These are phyloP conservation scores for Croton setiger DNA, from an alignment of 441 rosid species.

Conservation along the genomic window DNA sequence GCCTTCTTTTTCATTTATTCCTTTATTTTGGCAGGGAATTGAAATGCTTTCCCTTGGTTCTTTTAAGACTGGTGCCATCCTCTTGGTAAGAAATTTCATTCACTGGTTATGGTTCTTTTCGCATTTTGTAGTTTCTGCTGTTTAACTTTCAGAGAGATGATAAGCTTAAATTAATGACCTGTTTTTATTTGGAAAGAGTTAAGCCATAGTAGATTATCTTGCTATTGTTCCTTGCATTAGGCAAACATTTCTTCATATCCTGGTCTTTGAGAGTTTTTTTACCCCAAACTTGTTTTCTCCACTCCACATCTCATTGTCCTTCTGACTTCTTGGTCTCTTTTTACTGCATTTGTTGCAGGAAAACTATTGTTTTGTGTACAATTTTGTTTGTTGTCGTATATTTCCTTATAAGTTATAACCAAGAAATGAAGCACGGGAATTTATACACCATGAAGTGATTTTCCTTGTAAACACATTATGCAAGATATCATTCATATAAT, in stretches of 20 bases:
- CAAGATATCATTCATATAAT: neutral
- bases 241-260: neutral
- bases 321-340: too few relatives aligned
- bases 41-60: slow-evolving; percentile 99
- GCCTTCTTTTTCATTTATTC: neutral
- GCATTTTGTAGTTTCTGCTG: slow-evolving; percentile 5
- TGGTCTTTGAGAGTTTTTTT: neutral
- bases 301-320: neutral
- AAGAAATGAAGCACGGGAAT: neutral
- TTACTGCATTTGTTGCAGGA: too few relatives aligned
- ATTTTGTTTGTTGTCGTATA: too few relatives aligned
- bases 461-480: neutral
- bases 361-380: too few relatives aligned
- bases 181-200: neutral
- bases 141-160: neutral
- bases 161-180: neutral
- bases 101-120: neutral
- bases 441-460: neutral
- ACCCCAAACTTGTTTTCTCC: neutral
- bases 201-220: neutral
- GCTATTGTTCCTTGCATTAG: neutral
- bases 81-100: slow-evolving; percentile 55
- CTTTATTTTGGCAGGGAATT: slow-evolving; percentile 61
- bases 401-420: too few relatives aligned
- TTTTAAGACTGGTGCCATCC: slow-evolving; percentile 95